Conservation (phyloP, 2,329 filamentous ascomycete species). For the Epichloe brachyelytri region DNA sequence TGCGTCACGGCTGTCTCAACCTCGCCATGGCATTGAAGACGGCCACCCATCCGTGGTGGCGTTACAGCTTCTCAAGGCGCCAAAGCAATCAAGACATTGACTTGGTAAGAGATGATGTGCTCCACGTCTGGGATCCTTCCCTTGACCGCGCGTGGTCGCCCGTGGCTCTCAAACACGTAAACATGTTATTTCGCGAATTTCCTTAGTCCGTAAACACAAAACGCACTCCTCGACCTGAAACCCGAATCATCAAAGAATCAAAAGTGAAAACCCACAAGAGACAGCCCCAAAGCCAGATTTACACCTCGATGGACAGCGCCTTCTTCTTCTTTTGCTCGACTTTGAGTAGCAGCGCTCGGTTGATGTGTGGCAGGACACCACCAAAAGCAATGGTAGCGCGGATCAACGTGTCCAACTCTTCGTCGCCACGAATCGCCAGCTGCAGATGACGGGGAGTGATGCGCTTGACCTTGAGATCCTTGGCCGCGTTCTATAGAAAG, state of each 20-base stretch:
- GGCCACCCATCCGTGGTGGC: neutral
- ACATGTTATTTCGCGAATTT: slow-evolving; percentile 1
- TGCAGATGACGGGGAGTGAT: slow-evolving; percentile 97
- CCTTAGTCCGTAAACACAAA: slow-evolving; percentile 2
- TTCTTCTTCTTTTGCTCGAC: slow-evolving; percentile 99
- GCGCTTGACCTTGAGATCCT: slow-evolving; percentile 99
- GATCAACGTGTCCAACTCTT: slow-evolving; percentile 95
- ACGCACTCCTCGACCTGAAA: slow-evolving; percentile 1
- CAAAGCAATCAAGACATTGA: no score
- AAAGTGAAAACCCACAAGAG: slow-evolving; percentile 4
- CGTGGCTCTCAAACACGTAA: neutral
- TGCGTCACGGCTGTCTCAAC: neutral
- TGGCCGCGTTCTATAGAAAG: slow-evolving; percentile 66
- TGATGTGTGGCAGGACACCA: slow-evolving; percentile 97
- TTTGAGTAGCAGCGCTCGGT: slow-evolving; percentile 89
- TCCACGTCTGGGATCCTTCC: neutral
- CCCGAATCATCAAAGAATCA: neutral
- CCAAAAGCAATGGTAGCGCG: slow-evolving; percentile 96
- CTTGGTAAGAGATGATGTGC: neutral
- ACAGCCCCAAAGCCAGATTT: slow-evolving; percentile 11
- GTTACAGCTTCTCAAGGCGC: neutral
- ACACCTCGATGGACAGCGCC: slow-evolving; percentile 40
- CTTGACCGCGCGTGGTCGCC: neutral
- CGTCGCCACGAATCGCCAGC: slow-evolving; percentile 94
- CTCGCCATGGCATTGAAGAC: neutral